These are phyloP conservation scores for Spiromastix sp. DNA, from an alignment of 2,329 filamentous ascomycete genomes.

Conservation along the genomic window DNA sequence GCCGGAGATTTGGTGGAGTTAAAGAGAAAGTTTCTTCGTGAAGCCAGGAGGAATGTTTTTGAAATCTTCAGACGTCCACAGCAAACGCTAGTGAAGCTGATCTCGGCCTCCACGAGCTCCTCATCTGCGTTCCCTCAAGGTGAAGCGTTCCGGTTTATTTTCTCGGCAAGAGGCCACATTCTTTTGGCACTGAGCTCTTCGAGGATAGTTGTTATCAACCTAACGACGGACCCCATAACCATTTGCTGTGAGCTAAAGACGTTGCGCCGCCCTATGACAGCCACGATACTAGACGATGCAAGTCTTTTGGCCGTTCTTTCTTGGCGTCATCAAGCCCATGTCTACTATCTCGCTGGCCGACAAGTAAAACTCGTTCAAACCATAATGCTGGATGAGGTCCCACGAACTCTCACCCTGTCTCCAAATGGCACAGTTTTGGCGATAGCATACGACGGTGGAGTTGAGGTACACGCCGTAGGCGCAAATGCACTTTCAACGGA, in stretches of 20 bases:
- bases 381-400: conserved; percentile 66
- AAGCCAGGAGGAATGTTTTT: conserved; percentile 68
- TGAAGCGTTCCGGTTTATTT: conserved; percentile 75
- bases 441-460: conserved; percentile 76
- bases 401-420: conserved; percentile 68
- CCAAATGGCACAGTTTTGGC: conserved; percentile 74
- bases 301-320: conserved; percentile 68
- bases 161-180: conserved; percentile 64
- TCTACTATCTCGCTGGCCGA: conserved; percentile 60
- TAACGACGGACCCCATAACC: conserved; percentile 47
- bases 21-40: conserved; percentile 55
- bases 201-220: conserved; percentile 67
- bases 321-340: conserved; percentile 70
- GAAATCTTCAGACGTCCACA: conserved; percentile 62
- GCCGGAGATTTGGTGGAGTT: conserved; percentile 48
- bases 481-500: conserved; percentile 54
- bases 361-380: conserved; percentile 63
- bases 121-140: conserved; percentile 69
- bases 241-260: conserved; percentile 74
- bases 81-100: conserved; percentile 63
- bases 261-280: conserved; percentile 60
- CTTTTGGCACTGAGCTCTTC: conserved; percentile 78
- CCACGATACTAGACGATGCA: conserved; percentile 71
- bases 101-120: conserved; percentile 75
- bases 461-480: conserved; percentile 71